Base-by-base conservation (phyloP, 495 filamentous ascomycete genomes). In the Xylaria nigripes region DNA sequence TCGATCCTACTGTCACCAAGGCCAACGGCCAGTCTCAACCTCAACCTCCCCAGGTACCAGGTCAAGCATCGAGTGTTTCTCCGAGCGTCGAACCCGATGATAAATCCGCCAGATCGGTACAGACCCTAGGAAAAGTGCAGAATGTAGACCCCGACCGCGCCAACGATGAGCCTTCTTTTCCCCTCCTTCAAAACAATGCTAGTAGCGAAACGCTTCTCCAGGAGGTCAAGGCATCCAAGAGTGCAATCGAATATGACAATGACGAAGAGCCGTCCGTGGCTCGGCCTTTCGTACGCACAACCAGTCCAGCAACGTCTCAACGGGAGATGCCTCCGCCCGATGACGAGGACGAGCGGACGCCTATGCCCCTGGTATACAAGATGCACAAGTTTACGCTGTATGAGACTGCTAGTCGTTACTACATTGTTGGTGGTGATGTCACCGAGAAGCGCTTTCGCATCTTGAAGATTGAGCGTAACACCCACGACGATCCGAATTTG, bases 381-480 rank as follows among this genome's bases (percentile, higher is more conserved):
- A 95, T 98, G 87, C 89, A 96, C 75, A 90, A 89, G 61, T 96
- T 94, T 69, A 91, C 87, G 2, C 73, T 98, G 30, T 97, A 97
- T 68, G 91, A 97, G 73, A 98, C 93, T 2, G 84, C 87, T 1
- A 89, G 84, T 34, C 80, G 90, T 60, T 97, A 88, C 67, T 97
- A 96, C 68, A 84, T 98, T 59, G 88, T 97, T 27, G 93, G 94
- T 10, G 87, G 84, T 51, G 91, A 98, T 64, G 76, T 95, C 47
- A 80, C 85, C 62, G 94, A 98, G 69, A 84, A 80, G 30, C 83
- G 86, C 15, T 97, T 91, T 62, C 81, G 90, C 55, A 90, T 98
- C 47, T 68, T 98, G 65, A 95, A 96, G 67, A 93, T 97, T 58
- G 92, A 96, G 62, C 83, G 93, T 29, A 95, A 89, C 1, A 81